These are phyloP conservation scores for Sergeia podlipaevii DNA, from an alignment of 208 protist species.

Conservation along the genomic window DNA sequence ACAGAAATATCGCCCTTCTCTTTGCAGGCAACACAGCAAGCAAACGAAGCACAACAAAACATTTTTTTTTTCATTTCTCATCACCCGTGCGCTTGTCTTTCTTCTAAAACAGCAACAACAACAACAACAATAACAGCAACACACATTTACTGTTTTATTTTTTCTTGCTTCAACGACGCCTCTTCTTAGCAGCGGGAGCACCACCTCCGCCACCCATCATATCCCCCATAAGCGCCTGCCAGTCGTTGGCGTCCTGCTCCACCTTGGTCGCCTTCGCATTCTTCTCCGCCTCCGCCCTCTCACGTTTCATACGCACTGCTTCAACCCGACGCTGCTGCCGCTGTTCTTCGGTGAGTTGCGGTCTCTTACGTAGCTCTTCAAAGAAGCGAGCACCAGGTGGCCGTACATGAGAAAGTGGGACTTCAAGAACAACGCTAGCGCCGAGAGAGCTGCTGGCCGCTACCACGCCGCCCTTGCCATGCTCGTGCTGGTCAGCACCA, in stretches of 20 bases:
- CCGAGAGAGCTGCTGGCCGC: background rate
- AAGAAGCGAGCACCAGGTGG: slow-evolving; percentile 50
- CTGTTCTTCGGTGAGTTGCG: slow-evolving; percentile 44
- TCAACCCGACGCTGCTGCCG: slow-evolving; percentile 27
- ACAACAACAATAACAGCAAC: slow-evolving; percentile 1
- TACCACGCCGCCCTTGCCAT: no score
- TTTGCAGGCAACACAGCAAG: background rate
- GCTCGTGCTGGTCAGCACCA: no score
- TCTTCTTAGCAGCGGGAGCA: background rate
- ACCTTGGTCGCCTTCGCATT: slow-evolving; percentile 37
- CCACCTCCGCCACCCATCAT: slow-evolving; percentile 24
- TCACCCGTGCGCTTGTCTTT: background rate
- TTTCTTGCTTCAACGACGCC: background rate
- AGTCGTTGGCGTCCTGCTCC: slow-evolving; percentile 64
- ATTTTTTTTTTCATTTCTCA: background rate
- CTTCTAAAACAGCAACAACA: background rate
- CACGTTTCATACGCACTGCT: slow-evolving; percentile 39
- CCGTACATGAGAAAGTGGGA: slow-evolving; percentile 71
- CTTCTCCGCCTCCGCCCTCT: slow-evolving; percentile 34
- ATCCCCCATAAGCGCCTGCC: slow-evolving; percentile 60
- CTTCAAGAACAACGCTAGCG: slow-evolving; percentile 15
- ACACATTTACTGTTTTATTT: no score
- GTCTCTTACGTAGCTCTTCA: slow-evolving; percentile 40
- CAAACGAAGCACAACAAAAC: background rate
- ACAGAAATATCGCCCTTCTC: background rate